Evolutionary conservation across 2,329 filamentous ascomycete genomes (phyloP).

Genomic region (Dactylellina haptotyla): DNA sequence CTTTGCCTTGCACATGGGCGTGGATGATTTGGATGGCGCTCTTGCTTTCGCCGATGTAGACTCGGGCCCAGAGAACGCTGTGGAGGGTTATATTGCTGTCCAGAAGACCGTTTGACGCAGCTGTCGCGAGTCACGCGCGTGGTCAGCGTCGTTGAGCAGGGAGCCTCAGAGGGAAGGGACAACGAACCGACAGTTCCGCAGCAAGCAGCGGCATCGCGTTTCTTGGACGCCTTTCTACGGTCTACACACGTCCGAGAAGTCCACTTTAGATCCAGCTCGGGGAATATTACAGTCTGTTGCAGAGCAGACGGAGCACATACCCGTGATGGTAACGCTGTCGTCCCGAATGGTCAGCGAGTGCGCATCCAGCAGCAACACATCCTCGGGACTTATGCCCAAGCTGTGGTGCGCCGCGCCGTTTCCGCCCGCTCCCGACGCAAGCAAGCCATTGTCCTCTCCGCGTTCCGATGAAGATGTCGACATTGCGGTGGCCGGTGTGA

Average conservation of each 20-base stretch:
- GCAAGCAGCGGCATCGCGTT: conserved; percentile 32
- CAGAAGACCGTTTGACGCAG: background rate
- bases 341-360: conserved; percentile 48
- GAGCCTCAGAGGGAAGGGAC: background rate
- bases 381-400: conserved; percentile 32
- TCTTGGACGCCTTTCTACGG: conserved; percentile 43
- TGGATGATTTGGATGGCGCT: conserved; percentile 74
- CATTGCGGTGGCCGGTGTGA: conserved; percentile 7
- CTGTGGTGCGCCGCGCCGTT: conserved; percentile 8
- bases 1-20: conserved; percentile 71
- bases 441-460: background rate
- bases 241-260: conserved; percentile 5
- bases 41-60: conserved; percentile 65
- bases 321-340: conserved; percentile 27
- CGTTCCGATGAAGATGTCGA: conserved; percentile 10
- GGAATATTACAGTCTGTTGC: too few relatives aligned
- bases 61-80: conserved; percentile 83
- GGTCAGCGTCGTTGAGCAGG: conserved; percentile 6
- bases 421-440: background rate
- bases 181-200: conserved; percentile 32
- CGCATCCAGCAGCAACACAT: conserved; percentile 45
- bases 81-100: conserved; percentile 74
- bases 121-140: background rate
- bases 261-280: too few relatives aligned
- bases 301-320: too few relatives aligned